Evolutionary conservation across 2,329 filamentous ascomycete genomes (phyloP), one percentile per base, ranked within the genome.

Genomic region (Teratosphaeria nubilosa): DNA sequence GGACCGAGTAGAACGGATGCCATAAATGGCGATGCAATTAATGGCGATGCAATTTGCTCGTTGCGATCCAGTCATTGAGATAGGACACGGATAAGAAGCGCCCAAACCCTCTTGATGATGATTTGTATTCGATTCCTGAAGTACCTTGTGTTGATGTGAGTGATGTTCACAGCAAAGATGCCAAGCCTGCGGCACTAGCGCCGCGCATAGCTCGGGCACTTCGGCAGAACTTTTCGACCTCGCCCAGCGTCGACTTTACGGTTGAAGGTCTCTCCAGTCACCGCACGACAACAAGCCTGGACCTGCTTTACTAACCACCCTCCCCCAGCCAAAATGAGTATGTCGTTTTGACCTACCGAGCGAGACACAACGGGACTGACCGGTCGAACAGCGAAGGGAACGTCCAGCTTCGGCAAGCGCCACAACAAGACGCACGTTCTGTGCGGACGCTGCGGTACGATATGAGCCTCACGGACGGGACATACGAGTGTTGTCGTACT

Each of bases 351-450:
- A 51, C 6, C 7, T 30, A 45, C 5, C 13, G 24, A 53, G 31
- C 1, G n/a, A 22, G 22, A 48, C 24, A 7, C 14, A 55, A 54
- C 64, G 63, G 72, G 62, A 78, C 77, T 81, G 71, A 81, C 75
- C 69, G 64, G 64, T 65, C 67, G 69, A 53, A 34, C 72, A 86
- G 83, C 83, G 75, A 86, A 86, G 83, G 84, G 84, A 82, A 86
- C 83, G 73, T 84, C 82, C 74, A 84, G 81, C 77, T 86, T 86
- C 76, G 83, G 83, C 75, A 86, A 86, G 80, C 86, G 90, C 86
- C 90, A 95, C 85, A 95, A 92, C 86, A 95, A 95, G 87, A 90
- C 91, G 83, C 91, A 96, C 86, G 91, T 87, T 78, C 82, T 96
- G 80, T 96, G 91, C 89, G 88, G 91, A 85, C 91, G 91, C 82